These are phyloP conservation scores for Globisporangium apiculatum DNA, from an alignment of 352 stramenopile species.

Conservation along the genomic window DNA sequence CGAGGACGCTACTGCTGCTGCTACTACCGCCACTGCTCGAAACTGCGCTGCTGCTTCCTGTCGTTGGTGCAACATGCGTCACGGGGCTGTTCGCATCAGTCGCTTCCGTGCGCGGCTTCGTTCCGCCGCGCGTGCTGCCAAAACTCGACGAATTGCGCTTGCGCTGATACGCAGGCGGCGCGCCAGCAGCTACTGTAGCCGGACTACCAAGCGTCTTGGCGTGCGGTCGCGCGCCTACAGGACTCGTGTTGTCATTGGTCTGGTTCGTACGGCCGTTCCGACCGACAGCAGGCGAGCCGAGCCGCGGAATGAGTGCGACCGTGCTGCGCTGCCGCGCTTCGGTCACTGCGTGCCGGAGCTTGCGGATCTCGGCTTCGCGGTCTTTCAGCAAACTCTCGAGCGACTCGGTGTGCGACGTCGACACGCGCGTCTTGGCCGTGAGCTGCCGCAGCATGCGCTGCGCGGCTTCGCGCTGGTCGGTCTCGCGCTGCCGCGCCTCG, in stretches of 20 bases:
- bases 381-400: slow-evolving; percentile 64
- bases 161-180: background rate
- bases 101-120: slow-evolving; percentile 10
- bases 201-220: background rate
- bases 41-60: slow-evolving; percentile 4
- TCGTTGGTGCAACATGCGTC: background rate
- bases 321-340: slow-evolving; percentile 66
- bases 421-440: slow-evolving; percentile 60
- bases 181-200: background rate
- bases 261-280: slow-evolving; percentile 17
- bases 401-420: slow-evolving; percentile 54
- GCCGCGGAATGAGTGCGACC: slow-evolving; percentile 63
- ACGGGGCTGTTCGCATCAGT: background rate
- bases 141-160: slow-evolving; percentile 15
- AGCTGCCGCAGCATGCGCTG: slow-evolving; percentile 59
- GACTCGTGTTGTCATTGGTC: slow-evolving; percentile 21
- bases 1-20: background rate
- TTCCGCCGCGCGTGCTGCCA: slow-evolving; percentile 4
- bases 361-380: slow-evolving; percentile 76
- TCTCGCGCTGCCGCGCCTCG: slow-evolving; percentile 55
- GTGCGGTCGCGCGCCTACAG: slow-evolving; percentile 1
- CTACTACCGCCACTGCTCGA: background rate
- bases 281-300: slow-evolving; percentile 22
- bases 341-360: slow-evolving; percentile 59
- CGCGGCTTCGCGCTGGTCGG: slow-evolving; percentile 59